phyloP scores from a whole-genome alignment of 495 filamentous ascomycete genomes.

The Cetradonia linearis region DNA sequence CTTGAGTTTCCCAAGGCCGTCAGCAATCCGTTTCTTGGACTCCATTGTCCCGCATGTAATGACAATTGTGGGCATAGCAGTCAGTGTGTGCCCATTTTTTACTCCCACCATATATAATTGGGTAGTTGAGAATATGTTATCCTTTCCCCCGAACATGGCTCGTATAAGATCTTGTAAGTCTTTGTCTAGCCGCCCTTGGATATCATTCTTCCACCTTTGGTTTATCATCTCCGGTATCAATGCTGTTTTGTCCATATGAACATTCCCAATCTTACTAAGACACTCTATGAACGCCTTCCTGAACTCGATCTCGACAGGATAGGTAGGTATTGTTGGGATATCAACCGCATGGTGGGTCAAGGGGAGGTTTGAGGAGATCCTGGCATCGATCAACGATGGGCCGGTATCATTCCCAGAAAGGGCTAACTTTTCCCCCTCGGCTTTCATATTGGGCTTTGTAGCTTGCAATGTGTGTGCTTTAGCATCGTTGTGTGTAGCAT shows the following conservation, averaged over 20 bases:
- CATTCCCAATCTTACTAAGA: not conserved
- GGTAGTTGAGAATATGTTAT: constrained; percentile 1
- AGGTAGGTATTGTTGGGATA: not conserved
- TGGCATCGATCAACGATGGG: not conserved
- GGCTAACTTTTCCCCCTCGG: not conserved
- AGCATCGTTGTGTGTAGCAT: not conserved
- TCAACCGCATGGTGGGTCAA: not conserved
- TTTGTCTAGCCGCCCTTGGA: constrained; percentile 4
- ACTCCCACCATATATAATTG: constrained; percentile 12
- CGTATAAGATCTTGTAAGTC: not conserved
- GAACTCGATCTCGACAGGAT: not conserved
- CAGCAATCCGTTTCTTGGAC: not conserved
- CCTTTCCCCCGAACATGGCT: not conserved
- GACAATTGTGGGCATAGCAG: constrained; percentile 4
- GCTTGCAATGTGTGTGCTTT: not conserved
- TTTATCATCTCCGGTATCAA: not conserved
- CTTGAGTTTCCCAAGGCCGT: not conserved
- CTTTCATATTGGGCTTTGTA: not conserved
- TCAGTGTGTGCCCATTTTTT: not conserved
- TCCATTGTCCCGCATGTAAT: constrained; percentile 7
- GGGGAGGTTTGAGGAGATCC: not conserved
- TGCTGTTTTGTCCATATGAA: not conserved
- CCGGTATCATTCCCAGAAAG: not conserved
- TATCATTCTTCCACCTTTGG: constrained; percentile 2
- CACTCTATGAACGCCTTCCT: not conserved